Evolutionary conservation across 371 early-diverging fungal genomes (phyloP).

Genomic region (Mucor sp.): DNA sequence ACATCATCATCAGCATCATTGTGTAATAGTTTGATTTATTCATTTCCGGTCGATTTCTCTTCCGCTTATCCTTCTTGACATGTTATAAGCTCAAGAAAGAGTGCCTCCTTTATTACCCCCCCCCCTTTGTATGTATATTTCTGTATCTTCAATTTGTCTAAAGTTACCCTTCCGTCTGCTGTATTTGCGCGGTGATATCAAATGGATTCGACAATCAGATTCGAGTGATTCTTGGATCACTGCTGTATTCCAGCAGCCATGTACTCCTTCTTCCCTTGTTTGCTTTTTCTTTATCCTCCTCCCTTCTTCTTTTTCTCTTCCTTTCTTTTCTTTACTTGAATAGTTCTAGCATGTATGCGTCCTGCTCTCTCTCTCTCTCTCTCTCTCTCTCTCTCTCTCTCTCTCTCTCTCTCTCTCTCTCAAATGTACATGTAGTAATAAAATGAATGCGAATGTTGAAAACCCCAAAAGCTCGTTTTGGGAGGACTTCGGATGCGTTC

Average conservation of each 20-base stretch:
- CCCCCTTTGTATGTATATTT: neutral
- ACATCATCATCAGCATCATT: neutral
- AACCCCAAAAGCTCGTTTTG: neutral
- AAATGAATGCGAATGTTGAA: neutral
- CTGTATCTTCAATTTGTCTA: constrained; percentile 1
- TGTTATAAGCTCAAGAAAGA: neutral
- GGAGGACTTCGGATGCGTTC: neutral
- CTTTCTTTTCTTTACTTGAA: neutral
- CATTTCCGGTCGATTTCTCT: neutral
- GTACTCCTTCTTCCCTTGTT: neutral
- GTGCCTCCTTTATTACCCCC: neutral
- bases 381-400: neutral
- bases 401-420: neutral
- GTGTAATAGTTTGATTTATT: neutral
- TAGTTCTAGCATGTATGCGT: neutral
- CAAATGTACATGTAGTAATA: too few relatives aligned
- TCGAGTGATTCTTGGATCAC: neutral
- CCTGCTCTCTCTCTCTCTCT: neutral
- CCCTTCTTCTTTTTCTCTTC: neutral
- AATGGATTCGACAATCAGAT: neutral
- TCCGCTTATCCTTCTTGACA: neutral
- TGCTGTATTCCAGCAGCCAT: neutral
- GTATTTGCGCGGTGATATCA: neutral
- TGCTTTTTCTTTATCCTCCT: neutral
- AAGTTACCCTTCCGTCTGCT: neutral